phyloP scores from a whole-genome alignment of 305 asterid genomes.

The Withania somnifera region DNA sequence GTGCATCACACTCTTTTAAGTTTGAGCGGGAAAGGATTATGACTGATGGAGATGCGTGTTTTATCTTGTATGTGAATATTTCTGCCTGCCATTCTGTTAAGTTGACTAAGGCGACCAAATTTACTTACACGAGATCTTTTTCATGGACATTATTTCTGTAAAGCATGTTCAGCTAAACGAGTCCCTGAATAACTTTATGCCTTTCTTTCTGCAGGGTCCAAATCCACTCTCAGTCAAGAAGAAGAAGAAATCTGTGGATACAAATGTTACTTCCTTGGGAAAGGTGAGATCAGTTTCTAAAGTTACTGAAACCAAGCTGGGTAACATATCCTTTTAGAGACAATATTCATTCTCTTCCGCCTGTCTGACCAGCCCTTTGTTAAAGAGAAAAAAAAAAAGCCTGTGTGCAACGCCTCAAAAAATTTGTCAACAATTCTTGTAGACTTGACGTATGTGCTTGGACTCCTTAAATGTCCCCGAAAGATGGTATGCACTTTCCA shows the following conservation, averaged over 20 bases:
- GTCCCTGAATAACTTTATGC: background rate
- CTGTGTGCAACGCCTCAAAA: background rate
- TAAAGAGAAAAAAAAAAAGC: background rate
- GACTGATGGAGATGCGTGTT: background rate
- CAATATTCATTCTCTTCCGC: background rate
- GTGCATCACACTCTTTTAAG: background rate
- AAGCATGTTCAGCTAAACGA: background rate
- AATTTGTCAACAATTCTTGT: background rate
- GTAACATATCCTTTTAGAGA: background rate
- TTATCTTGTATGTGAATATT: background rate
- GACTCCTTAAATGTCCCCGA: too few species aligned
- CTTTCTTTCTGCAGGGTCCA: conserved; percentile 51
- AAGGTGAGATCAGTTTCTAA: conserved; percentile 30
- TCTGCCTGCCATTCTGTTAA: background rate
- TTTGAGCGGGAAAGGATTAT: background rate
- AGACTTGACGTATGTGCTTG: too few species aligned
- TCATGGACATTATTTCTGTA: background rate
- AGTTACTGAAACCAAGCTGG: background rate
- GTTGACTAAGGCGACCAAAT: background rate
- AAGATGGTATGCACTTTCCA: too few species aligned
- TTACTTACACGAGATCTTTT: background rate
- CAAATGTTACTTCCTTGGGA: conserved; percentile 20
- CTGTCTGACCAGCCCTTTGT: background rate
- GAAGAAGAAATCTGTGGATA: conserved; percentile 42
- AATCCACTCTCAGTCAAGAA: conserved; percentile 86